phyloP scores from a whole-genome alignment of 2,329 filamentous ascomycete genomes.

The Colletotrichum acutatum region DNA sequence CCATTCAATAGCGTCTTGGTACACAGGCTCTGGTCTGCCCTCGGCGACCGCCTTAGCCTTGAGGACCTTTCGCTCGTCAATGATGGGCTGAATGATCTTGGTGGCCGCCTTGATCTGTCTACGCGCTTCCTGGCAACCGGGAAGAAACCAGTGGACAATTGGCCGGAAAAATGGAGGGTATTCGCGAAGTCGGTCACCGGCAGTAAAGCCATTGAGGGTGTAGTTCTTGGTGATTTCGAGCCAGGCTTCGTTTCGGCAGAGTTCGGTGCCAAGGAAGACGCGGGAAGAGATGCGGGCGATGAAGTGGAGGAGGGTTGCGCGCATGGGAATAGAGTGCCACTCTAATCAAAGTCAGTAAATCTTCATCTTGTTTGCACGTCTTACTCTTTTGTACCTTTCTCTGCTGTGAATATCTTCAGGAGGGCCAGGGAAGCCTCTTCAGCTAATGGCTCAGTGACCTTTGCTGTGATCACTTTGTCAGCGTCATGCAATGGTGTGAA shows the following conservation, averaged over 20 bases:
- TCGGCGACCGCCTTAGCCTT: constrained; percentile 41
- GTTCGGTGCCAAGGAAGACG: constrained; percentile 56
- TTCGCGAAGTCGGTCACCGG: constrained; percentile 50
- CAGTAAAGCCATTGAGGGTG: constrained; percentile 50
- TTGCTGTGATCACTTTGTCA: background rate
- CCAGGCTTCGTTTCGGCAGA: constrained; percentile 60
- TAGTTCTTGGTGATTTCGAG: constrained; percentile 56
- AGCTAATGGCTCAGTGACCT: constrained; percentile 23
- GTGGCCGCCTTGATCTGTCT: constrained; percentile 48
- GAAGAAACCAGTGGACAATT: constrained; percentile 57
- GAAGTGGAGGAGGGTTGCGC: constrained; percentile 38
- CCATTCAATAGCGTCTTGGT: constrained; percentile 56
- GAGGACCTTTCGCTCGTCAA: constrained; percentile 40
- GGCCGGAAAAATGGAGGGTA: constrained; percentile 52
- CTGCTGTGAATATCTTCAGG: background rate
- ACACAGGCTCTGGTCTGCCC: constrained; percentile 8
- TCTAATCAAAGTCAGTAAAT: constrained; percentile 31
- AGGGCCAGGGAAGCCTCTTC: constrained; percentile 17
- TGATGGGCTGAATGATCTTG: constrained; percentile 47
- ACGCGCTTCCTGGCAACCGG: constrained; percentile 50
- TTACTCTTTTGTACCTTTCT: background rate
- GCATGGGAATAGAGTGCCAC: constrained; percentile 31
- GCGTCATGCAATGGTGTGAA: no score
- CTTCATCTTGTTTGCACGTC: no score
- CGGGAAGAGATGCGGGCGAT: constrained; percentile 61